These are phyloP conservation scores for Lotmaria passim DNA, from an alignment of 208 protist genomes.

Conservation along the genomic window DNA sequence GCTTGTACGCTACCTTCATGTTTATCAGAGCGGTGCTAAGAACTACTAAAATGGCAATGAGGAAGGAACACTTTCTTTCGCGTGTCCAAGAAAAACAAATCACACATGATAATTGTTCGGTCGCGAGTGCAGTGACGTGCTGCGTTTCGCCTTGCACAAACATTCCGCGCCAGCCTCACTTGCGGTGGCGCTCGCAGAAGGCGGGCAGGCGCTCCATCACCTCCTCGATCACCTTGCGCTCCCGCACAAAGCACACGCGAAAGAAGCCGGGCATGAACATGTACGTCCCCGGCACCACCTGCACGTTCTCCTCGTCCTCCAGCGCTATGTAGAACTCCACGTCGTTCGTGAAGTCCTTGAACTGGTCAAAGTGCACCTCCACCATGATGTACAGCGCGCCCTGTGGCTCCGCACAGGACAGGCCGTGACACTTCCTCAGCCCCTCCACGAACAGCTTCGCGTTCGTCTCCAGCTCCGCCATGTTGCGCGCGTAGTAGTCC, in stretches of 20 bases:
- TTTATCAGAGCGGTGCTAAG: too few relatives aligned
- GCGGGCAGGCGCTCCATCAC: conserved; percentile 77
- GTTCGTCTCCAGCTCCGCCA: conserved; percentile 49
- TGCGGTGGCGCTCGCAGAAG: conserved; percentile 75
- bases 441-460: conserved; percentile 45
- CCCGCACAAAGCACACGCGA: conserved; percentile 77
- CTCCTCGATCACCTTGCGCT: conserved; percentile 69
- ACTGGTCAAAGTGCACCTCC: conserved; percentile 71
- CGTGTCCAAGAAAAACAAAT: too few relatives aligned
- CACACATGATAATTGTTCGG: too few relatives aligned
- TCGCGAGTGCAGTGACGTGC: too few relatives aligned
- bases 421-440: conserved; percentile 36
- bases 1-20: too few relatives aligned
- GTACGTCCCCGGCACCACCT: conserved; percentile 86
- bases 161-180: too few relatives aligned
- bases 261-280: conserved; percentile 82
- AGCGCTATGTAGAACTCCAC: conserved; percentile 82
- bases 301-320: conserved; percentile 85
- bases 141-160: too few relatives aligned
- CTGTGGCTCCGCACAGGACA: conserved; percentile 64
- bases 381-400: conserved; percentile 94
- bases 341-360: conserved; percentile 75
- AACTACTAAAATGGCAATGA: too few relatives aligned
- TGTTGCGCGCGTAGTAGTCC: conserved; percentile 51
- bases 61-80: too few relatives aligned